Evolutionary conservation across 331 rosid genomes (phyloP).

Genomic region (Pyrus hybrid): DNA sequence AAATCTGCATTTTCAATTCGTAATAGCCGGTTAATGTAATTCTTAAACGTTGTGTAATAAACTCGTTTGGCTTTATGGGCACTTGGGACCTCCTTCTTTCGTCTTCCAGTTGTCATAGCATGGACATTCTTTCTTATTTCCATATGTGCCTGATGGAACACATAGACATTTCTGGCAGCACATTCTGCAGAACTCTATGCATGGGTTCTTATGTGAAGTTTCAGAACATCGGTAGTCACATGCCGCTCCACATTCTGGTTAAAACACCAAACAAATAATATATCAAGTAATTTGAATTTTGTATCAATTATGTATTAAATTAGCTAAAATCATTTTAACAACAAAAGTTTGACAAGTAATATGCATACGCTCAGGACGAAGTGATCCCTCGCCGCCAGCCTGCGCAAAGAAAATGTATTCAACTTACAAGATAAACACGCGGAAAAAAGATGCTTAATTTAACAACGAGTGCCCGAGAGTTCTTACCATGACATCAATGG

Average conservation of each 20-base stretch:
- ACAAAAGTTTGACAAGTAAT: too few relatives aligned
- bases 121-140: slow-evolving; percentile 47
- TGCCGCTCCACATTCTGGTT: slow-evolving; percentile 28
- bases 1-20: too few relatives aligned
- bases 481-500: slow-evolving; percentile 6
- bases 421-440: background rate
- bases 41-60: too few relatives aligned
- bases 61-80: slow-evolving; percentile 28
- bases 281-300: too few relatives aligned
- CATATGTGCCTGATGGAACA: slow-evolving; percentile 53
- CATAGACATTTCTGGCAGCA: slow-evolving; percentile 47
- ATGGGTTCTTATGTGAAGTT: slow-evolving; percentile 33
- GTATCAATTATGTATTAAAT: too few relatives aligned
- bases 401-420: background rate
- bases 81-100: slow-evolving; percentile 37
- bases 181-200: slow-evolving; percentile 35
- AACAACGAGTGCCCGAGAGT: too few relatives aligned
- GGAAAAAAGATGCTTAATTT: too few relatives aligned
- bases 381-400: slow-evolving; percentile 47
- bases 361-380: slow-evolving; percentile 14
- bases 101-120: slow-evolving; percentile 54
- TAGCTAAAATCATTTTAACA: background rate
- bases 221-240: slow-evolving; percentile 38
- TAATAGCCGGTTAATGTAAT: too few relatives aligned
- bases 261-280: background rate